These are phyloP conservation scores for Sclerotinia nivalis DNA, from an alignment of 2,329 filamentous ascomycete species.

Conservation along the genomic window DNA sequence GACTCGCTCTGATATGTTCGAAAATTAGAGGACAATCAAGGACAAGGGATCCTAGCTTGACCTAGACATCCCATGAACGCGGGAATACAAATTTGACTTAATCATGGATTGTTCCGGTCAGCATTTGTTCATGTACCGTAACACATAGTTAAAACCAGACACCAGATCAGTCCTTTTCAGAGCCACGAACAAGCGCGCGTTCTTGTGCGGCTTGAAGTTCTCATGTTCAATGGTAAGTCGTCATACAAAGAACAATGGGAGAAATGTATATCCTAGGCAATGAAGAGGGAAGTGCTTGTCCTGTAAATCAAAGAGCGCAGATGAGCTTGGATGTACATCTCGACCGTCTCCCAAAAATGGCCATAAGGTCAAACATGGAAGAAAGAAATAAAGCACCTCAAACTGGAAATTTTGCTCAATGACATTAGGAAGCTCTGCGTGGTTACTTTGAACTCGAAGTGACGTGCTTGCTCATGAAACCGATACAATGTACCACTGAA, in stretches of 20 bases:
- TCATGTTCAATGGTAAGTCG: too few species aligned
- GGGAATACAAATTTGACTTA: background rate
- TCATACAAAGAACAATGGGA: too few species aligned
- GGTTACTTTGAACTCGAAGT: background rate
- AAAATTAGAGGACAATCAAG: background rate
- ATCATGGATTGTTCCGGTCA: too few species aligned
- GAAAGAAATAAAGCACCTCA: background rate
- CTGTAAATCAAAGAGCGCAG: too few species aligned
- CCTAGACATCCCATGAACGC: background rate
- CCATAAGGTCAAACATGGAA: too few species aligned
- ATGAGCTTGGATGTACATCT: background rate
- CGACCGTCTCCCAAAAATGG: background rate
- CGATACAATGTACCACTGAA: too few species aligned
- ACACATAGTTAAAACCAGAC: background rate
- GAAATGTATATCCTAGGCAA: too few species aligned
- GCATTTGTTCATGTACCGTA: background rate
- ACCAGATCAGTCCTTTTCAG: background rate
- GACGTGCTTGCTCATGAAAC: too few species aligned
- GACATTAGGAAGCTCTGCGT: background rate
- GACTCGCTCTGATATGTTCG: background rate
- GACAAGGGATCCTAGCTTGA: background rate
- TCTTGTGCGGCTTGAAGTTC: too few species aligned
- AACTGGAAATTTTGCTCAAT: background rate
- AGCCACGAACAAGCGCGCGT: background rate
- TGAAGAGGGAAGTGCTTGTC: too few species aligned